Conservation (phyloP, 768 basidiomycete species). For the Lactifluus subvellereus region DNA sequence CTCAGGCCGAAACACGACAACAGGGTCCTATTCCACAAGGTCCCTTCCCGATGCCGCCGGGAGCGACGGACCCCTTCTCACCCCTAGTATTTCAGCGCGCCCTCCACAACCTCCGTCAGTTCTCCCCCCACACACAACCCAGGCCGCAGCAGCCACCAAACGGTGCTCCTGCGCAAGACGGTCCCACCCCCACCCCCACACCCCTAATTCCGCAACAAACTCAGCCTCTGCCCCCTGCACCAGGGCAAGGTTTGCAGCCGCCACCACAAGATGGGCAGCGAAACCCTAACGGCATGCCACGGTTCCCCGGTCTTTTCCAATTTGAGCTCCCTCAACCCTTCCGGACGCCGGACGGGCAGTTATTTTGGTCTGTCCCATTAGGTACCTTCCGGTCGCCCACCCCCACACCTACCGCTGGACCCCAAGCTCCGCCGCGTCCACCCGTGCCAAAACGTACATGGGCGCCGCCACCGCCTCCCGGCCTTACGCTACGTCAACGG, state of each 20-base stretch:
- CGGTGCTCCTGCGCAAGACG: conserved; percentile 3
- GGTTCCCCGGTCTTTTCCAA: conserved; percentile 19
- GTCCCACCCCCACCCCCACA: conserved; percentile 20
- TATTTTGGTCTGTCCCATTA: conserved; percentile 16
- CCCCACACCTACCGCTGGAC: neutral
- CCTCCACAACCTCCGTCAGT: conserved; percentile 6
- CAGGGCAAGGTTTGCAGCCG: conserved; percentile 12
- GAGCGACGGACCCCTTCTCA: neutral
- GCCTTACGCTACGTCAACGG: conserved; percentile 64
- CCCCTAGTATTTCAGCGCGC: conserved; percentile 3
- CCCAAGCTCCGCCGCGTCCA: conserved; percentile 26
- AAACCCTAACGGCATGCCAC: conserved; percentile 10
- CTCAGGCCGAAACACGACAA: conserved; percentile 2
- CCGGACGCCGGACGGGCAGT: conserved; percentile 15
- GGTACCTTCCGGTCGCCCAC: neutral
- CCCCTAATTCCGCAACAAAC: conserved; percentile 13
- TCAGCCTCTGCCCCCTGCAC: conserved; percentile 20
- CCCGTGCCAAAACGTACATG: conserved; percentile 43
- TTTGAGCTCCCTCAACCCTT: conserved; percentile 19
- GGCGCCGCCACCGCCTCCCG: conserved; percentile 58
- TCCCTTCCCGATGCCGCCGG: conserved; percentile 2
- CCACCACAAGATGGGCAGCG: conserved; percentile 17
- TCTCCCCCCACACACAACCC: neutral
- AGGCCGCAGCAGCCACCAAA: neutral
- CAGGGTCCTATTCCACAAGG: conserved; percentile 1